Conservation (phyloP, 2,329 filamentous ascomycete genomes). For the Hymenoscyphus salicellus region DNA sequence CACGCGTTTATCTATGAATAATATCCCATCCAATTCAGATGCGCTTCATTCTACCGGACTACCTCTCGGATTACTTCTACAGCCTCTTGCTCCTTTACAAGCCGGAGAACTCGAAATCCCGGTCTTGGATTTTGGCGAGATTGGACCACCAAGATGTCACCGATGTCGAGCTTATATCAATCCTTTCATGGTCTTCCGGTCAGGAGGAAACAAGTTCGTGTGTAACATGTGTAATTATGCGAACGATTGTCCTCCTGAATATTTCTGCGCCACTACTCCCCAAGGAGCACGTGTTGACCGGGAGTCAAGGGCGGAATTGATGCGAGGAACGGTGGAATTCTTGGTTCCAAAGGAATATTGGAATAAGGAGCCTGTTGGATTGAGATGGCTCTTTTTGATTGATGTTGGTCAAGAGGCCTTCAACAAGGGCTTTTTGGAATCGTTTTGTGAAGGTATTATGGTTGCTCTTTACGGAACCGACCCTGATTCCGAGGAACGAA, state of each 20-base stretch:
- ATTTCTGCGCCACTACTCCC: slow-evolving; percentile 87
- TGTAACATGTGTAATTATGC: slow-evolving; percentile 98
- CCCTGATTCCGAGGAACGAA: slow-evolving; percentile 47
- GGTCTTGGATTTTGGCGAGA: slow-evolving; percentile 90
- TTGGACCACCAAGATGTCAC: slow-evolving; percentile 84
- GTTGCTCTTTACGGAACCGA: slow-evolving; percentile 76
- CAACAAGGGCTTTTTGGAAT: slow-evolving; percentile 85
- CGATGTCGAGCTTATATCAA: slow-evolving; percentile 97
- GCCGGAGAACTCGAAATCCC: slow-evolving; percentile 84
- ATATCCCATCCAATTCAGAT: slow-evolving; percentile 80
- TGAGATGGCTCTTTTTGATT: slow-evolving; percentile 87
- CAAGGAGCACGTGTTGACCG: slow-evolving; percentile 85
- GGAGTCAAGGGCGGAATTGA: slow-evolving; percentile 83
- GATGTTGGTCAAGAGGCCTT: slow-evolving; percentile 90
- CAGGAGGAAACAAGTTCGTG: slow-evolving; percentile 91
- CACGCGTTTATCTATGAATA: slow-evolving; percentile 87
- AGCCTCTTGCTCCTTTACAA: slow-evolving; percentile 80
- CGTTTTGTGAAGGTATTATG: slow-evolving; percentile 85
- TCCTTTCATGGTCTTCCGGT: slow-evolving; percentile 96
- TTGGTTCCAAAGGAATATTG: slow-evolving; percentile 98
- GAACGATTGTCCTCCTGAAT: slow-evolving; percentile 88
- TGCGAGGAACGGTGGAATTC: slow-evolving; percentile 90
- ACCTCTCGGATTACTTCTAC: slow-evolving; percentile 81
- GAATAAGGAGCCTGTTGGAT: slow-evolving; percentile 85
- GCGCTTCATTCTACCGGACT: slow-evolving; percentile 76